These are phyloP conservation scores for Septoria linicola DNA, from an alignment of 2,329 filamentous ascomycete genomes.

Conservation along the genomic window DNA sequence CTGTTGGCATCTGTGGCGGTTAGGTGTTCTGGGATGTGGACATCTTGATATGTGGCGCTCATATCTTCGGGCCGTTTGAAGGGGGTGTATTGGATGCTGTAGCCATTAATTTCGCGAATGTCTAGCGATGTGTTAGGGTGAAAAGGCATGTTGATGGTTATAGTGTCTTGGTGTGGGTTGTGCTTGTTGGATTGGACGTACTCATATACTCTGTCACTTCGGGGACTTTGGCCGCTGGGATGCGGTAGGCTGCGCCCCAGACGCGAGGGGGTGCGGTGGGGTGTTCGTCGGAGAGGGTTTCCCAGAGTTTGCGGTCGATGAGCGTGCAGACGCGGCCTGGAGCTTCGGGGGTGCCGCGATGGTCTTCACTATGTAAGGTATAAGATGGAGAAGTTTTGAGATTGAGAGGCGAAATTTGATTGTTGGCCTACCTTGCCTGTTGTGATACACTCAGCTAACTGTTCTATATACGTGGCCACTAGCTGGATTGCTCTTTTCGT, in stretches of 20 bases:
- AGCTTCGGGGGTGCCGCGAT: constrained; percentile 82
- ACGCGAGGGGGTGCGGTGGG: constrained; percentile 63
- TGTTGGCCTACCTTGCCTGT: constrained; percentile 33
- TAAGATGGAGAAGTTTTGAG: not conserved
- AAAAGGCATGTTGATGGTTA: no score
- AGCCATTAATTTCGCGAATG: constrained; percentile 96
- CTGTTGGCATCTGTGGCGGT: constrained; percentile 16
- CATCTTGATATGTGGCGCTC: constrained; percentile 46
- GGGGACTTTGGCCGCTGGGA: constrained; percentile 72
- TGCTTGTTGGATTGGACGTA: no score
- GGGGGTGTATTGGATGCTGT: constrained; percentile 85
- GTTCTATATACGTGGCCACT: not conserved
- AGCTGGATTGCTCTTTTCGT: no score
- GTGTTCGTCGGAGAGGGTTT: constrained; percentile 66
- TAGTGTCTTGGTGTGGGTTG: no score
- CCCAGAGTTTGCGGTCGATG: constrained; percentile 81
- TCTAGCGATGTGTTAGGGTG: no score
- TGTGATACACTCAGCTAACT: not conserved
- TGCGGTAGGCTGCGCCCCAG: constrained; percentile 82
- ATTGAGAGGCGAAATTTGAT: not conserved
- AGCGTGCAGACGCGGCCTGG: constrained; percentile 92
- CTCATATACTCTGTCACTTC: constrained; percentile 83
- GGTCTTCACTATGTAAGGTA: constrained; percentile 70
- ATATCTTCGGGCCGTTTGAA: constrained; percentile 60
- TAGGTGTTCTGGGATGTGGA: constrained; percentile 36